Evolutionary conservation across 495 filamentous ascomycete species (phyloP).

Genomic region (Aspergillus haitiensis): DNA sequence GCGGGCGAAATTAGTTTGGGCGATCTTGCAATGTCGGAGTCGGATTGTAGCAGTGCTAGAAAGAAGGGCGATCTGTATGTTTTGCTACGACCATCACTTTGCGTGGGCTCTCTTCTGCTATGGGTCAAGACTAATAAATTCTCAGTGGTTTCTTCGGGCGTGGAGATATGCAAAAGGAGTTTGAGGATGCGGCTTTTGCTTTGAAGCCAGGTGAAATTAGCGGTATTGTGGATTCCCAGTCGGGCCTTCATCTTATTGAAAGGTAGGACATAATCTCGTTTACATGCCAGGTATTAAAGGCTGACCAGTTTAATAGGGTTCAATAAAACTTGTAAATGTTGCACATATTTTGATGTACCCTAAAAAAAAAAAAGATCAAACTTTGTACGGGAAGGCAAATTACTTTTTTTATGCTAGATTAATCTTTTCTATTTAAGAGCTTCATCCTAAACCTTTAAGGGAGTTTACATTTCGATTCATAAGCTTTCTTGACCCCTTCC

Average conservation of each 20-base stretch:
- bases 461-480: too few relatives aligned
- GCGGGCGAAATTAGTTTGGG: constrained; percentile 65
- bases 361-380: constrained; percentile 1
- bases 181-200: constrained; percentile 90
- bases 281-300: constrained; percentile 6
- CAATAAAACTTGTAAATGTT: constrained; percentile 26
- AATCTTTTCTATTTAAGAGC: neutral
- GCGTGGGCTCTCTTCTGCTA: neutral
- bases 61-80: constrained; percentile 88
- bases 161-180: constrained; percentile 98
- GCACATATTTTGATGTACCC: constrained; percentile 9
- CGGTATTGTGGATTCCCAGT: constrained; percentile 84
- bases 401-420: neutral
- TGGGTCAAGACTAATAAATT: constrained; percentile 25
- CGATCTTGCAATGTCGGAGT: constrained; percentile 82
- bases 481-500: too few relatives aligned
- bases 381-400: too few relatives aligned
- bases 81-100: neutral
- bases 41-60: constrained; percentile 90
- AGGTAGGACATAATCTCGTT: constrained; percentile 56
- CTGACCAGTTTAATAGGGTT: constrained; percentile 32
- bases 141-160: constrained; percentile 82
- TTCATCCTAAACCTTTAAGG: too few relatives aligned
- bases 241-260: constrained; percentile 92
- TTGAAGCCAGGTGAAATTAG: constrained; percentile 84